Percentiles rank a stretch among this genome's conserved stretches.
These are phyloP conservation scores for Naganishia vaughanmartiniae DNA, from an alignment of 768 basidiomycete species.

Conservation along the genomic window DNA sequence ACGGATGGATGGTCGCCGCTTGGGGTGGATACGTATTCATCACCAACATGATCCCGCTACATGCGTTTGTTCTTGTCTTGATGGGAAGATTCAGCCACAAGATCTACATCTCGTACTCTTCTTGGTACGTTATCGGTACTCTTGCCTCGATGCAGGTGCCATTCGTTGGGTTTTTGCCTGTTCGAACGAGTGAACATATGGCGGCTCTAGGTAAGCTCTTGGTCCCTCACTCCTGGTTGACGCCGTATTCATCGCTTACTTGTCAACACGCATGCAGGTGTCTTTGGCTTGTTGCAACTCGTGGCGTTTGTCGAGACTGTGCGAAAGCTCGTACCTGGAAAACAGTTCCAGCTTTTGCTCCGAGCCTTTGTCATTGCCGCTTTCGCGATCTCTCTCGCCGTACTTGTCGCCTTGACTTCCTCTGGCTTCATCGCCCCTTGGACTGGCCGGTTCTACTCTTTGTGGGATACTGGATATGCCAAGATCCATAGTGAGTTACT, in stretches of 20 bases:
- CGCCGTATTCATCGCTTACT: not conserved
- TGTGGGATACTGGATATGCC: constrained; percentile 99
- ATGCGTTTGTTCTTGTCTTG: constrained; percentile 85
- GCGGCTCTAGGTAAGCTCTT: constrained; percentile 74
- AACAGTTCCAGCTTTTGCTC: constrained; percentile 84
- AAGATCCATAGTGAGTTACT: constrained; percentile 68
- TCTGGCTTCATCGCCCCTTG: constrained; percentile 96
- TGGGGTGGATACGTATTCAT: constrained; percentile 99
- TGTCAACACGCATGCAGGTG: constrained; percentile 58
- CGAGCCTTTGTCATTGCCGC: constrained; percentile 65
- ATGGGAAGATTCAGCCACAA: constrained; percentile 94
- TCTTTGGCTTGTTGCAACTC: constrained; percentile 94
- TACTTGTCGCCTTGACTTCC: constrained; percentile 77
- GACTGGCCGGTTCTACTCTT: constrained; percentile 99
- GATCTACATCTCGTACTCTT: constrained; percentile 90
- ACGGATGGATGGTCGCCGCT: constrained; percentile 99
- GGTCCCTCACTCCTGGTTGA: not conserved
- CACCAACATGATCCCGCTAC: constrained; percentile 99
- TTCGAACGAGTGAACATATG: constrained; percentile 97
- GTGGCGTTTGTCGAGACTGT: constrained; percentile 89
- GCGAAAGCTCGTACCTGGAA: constrained; percentile 79
- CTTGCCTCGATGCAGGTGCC: constrained; percentile 98
- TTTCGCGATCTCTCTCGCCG: constrained; percentile 69
- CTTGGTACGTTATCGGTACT: constrained; percentile 97
- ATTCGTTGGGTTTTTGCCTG: constrained; percentile 98